Conservation (phyloP, 2,329 filamentous ascomycete species). For the Fusarium redolens region DNA sequence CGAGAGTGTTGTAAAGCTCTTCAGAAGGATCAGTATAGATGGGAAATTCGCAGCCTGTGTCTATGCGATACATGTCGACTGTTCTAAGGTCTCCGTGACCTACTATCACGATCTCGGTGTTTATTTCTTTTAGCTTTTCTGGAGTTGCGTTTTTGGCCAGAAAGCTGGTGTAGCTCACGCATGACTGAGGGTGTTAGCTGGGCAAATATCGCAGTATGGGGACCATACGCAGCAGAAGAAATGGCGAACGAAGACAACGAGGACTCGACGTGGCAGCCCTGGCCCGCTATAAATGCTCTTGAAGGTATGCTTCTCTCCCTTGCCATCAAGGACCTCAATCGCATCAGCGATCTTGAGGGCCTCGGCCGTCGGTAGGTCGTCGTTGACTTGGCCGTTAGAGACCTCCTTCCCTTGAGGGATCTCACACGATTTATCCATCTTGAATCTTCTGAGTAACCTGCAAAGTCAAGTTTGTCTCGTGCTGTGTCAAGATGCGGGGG, state of each 20-base stretch:
- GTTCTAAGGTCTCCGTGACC: background rate
- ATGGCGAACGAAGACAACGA: slow-evolving; percentile 30
- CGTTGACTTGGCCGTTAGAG: background rate
- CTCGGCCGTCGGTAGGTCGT: background rate
- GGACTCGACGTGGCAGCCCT: background rate
- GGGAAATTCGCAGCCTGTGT: slow-evolving; percentile 25
- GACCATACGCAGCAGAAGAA: slow-evolving; percentile 22
- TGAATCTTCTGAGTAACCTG: accelerated
- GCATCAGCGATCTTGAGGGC: background rate
- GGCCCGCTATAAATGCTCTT: slow-evolving; percentile 21
- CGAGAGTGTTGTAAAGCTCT: slow-evolving; percentile 17
- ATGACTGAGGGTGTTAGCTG: slow-evolving; percentile 7
- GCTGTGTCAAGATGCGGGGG: background rate
- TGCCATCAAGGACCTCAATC: slow-evolving; percentile 15
- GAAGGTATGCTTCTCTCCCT: slow-evolving; percentile 15
- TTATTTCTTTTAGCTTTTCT: slow-evolving; percentile 8
- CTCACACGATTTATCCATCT: slow-evolving; percentile 5
- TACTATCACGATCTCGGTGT: slow-evolving; percentile 24
- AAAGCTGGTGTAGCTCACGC: slow-evolving; percentile 15
- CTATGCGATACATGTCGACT: slow-evolving; percentile 21
- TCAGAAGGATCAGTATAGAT: slow-evolving; percentile 23
- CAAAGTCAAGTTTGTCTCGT: accelerated
- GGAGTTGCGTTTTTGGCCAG: slow-evolving; percentile 11
- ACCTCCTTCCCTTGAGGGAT: background rate
- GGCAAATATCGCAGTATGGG: accelerated